phyloP scores from a whole-genome alignment of 2,329 filamentous ascomycete genomes.

The Venturia asperata region DNA sequence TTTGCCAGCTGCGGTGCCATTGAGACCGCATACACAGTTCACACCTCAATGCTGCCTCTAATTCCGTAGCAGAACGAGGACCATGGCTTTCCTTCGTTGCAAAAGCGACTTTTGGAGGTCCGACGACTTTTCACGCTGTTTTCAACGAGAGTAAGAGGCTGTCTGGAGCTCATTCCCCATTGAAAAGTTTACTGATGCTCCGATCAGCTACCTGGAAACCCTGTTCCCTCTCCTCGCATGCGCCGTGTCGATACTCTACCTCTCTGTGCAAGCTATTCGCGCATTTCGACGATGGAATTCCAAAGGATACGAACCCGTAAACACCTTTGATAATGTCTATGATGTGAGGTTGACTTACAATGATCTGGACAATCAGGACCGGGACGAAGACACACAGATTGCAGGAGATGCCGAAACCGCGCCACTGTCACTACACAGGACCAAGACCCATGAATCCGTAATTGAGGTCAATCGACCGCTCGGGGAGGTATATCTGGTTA shows the following conservation, averaged over 20 bases:
- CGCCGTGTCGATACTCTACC: constrained; percentile 60
- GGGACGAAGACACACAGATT: constrained; percentile 46
- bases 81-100: constrained; percentile 12
- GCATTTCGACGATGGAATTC: constrained; percentile 47
- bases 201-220: constrained; percentile 65
- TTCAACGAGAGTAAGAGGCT: constrained; percentile 57
- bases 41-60: neutral
- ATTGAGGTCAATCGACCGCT: constrained; percentile 69
- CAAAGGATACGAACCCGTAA: constrained; percentile 52
- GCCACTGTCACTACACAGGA: constrained; percentile 47
- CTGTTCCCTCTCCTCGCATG: constrained; percentile 70
- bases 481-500: constrained; percentile 62
- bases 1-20: neutral
- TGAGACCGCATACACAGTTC: neutral
- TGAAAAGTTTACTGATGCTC: constrained; percentile 14
- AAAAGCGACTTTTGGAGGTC: constrained; percentile 13
- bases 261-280: constrained; percentile 52
- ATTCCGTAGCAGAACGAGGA: constrained; percentile 5
- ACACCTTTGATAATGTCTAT: constrained; percentile 38
- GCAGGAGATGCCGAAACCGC: constrained; percentile 49
- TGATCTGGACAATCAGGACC: constrained; percentile 24
- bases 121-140: constrained; percentile 57
- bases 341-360: constrained; percentile 29
- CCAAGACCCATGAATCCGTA: constrained; percentile 42
- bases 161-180: neutral